A percentile compares a stretch with the other conserved stretches of the same genome.
Conservation (phyloP, 148 eudicot species). For the Agrostemma githago region DNA sequence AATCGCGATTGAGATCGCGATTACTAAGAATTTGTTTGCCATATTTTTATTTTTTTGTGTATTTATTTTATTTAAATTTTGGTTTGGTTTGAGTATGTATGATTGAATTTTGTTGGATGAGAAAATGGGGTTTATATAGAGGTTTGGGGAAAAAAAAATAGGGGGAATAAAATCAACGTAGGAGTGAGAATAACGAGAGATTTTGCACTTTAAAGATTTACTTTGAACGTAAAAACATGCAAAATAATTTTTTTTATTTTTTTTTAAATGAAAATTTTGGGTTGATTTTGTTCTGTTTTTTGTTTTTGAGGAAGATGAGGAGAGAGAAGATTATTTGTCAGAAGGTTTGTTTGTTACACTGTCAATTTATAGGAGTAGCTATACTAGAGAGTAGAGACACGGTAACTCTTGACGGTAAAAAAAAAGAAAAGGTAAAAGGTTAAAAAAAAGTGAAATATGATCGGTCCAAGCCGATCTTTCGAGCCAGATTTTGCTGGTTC, state of each 20-base stretch:
- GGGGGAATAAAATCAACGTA: conserved; percentile 16
- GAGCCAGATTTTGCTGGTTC: not conserved
- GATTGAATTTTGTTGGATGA: not conserved
- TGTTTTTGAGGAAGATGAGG: conserved; percentile 17
- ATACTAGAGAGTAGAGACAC: too few species aligned
- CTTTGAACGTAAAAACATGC: conserved; percentile 10
- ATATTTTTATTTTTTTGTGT: conserved; percentile 26
- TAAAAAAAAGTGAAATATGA: not conserved
- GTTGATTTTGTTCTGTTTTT: conserved; percentile 31
- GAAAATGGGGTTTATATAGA: conserved; percentile 27
- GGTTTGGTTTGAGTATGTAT: not conserved
- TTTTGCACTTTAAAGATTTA: conserved; percentile 29
- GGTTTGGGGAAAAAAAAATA: not conserved
- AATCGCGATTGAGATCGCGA: conserved; percentile 40
- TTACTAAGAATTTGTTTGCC: conserved; percentile 41
- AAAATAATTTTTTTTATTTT: too few species aligned
- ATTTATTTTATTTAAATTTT: too few species aligned
- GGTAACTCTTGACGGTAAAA: too few species aligned
- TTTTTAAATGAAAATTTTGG: not conserved
- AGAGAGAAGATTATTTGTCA: conserved; percentile 21
- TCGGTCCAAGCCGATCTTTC: too few species aligned
- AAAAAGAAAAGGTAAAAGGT: not conserved
- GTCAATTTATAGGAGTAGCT: not conserved
- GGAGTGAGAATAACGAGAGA: conserved; percentile 14
- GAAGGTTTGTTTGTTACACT: conserved; percentile 19